phyloP scores from a whole-genome alignment of 352 stramenopile genomes.

The Globisporangium irregulare region DNA sequence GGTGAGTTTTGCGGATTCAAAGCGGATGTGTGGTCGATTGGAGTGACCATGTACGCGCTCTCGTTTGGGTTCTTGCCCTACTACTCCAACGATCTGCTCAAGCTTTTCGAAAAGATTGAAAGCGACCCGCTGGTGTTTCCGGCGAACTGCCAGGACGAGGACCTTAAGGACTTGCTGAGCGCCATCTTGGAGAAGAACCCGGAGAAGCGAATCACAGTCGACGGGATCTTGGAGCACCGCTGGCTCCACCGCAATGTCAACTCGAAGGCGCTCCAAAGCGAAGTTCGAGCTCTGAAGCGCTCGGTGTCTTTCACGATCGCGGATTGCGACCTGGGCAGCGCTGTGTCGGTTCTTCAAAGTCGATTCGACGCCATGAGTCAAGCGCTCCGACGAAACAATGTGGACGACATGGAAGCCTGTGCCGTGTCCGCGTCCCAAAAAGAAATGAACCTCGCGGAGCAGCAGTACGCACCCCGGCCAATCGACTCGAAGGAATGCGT shows the following conservation, averaged over 20 bases:
- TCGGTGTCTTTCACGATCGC: conserved; percentile 35
- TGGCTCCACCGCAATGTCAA: conserved; percentile 71
- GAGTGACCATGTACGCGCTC: conserved; percentile 90
- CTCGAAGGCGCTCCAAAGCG: conserved; percentile 43
- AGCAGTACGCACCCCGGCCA: conserved; percentile 36
- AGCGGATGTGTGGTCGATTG: conserved; percentile 90
- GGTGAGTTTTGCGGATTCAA: conserved; percentile 78
- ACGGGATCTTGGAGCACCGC: conserved; percentile 61
- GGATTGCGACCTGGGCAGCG: conserved; percentile 40
- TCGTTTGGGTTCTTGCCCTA: conserved; percentile 88
- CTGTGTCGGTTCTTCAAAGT: conserved; percentile 54
- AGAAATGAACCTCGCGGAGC: neutral
- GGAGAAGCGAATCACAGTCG: conserved; percentile 56
- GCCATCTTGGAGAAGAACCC: conserved; percentile 78
- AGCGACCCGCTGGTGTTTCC: conserved; percentile 51
- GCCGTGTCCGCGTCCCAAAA: neutral
- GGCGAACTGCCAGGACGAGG: conserved; percentile 34
- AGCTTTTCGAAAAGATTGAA: conserved; percentile 91
- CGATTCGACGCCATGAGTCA: conserved; percentile 39
- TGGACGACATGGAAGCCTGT: neutral
- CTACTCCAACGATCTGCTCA: conserved; percentile 79
- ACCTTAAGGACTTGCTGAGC: conserved; percentile 67
- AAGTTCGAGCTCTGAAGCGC: conserved; percentile 42
- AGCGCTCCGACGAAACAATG: conserved; percentile 10
- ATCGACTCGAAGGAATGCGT: conserved; percentile 28